Base-by-base conservation (phyloP, 345 rosid species). In the Arabis alpina region DNA sequence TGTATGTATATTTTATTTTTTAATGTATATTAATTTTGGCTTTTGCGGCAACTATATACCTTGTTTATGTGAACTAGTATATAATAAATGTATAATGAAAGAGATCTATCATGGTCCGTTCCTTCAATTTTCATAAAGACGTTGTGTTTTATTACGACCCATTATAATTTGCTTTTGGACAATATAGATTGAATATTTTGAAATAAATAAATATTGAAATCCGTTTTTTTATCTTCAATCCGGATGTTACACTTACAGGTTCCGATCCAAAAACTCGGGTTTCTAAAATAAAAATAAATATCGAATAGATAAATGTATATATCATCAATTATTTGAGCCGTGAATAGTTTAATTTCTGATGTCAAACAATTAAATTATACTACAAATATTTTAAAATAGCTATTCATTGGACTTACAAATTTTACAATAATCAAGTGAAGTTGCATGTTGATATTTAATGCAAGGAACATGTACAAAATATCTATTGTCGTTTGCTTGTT, bases 401-500 rank as follows among this genome's bases (percentile, higher is more conserved):
- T 7, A 36, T 36, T 8, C 40, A 36, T 8, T 36, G 10, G 10
- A 36, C 8, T 2, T 8, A 36, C 8, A 36, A 36, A 36, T 36
- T 36, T 19, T 8, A 36, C 10, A 8, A 36, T 8, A 36, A 65
- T 41, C 7, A 65, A 65, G n/a, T 13, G 57, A 36, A 49, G 23
- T 37, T 70, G 42, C 53, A 61, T 34, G 62, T 44, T 50, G 57
- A 72, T 72, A 19, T 19, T 19, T 19, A 73, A 57, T 73, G 77
- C 60, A 65, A 65, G 53, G 71, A 64, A 64, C 65, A 64, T 73
- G 65, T 30, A 49, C 47, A 48, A 73, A 49, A 72, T 50, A 57
- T 56, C 40, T 64, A 48, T 73, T 64, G 66, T 64, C 59, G 44
- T 48, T 40, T 32, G 13, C 47, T 64, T 10, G 39, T 40, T 13